Evolutionary conservation across 805 yeast species (phyloP).

Genomic region (Yamadazyma kitorensis): DNA sequence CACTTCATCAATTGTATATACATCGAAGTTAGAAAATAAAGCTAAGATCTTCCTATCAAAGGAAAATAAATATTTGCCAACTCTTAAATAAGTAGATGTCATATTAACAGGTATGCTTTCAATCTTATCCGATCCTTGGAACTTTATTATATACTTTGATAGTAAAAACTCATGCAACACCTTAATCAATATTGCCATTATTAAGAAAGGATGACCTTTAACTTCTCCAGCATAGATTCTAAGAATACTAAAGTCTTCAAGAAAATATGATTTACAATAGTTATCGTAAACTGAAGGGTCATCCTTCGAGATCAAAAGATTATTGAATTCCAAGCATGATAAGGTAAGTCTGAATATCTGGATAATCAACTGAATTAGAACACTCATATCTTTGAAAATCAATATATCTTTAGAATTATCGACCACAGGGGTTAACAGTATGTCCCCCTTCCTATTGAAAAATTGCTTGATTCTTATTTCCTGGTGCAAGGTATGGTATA

Average conservation of each 20-base stretch:
- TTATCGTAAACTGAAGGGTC: constrained; percentile 5
- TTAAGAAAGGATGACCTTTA: constrained; percentile 17
- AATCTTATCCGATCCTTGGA: constrained; percentile 2
- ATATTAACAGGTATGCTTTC: constrained; percentile 4
- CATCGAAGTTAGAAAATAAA: not conserved
- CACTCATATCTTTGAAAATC: constrained; percentile 1
- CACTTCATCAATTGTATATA: constrained; percentile 9
- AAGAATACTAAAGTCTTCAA: constrained; percentile 22
- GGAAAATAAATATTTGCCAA: constrained; percentile 7
- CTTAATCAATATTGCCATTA: constrained; percentile 17
- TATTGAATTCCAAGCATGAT: constrained; percentile 5
- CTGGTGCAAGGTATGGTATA: constrained; percentile 5
- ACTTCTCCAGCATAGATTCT: constrained; percentile 20
- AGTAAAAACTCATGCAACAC: constrained; percentile 16
- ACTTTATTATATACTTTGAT: constrained; percentile 6
- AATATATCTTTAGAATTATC: constrained; percentile 3
- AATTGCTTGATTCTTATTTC: constrained; percentile 8
- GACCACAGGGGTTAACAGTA: not conserved
- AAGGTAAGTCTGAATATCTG: constrained; percentile 5
- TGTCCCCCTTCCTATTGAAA: constrained; percentile 3
- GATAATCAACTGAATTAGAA: constrained; percentile 5
- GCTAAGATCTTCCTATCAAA: constrained; percentile 4
- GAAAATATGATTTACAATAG: constrained; percentile 3
- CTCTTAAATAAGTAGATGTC: constrained; percentile 8
- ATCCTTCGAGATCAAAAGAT: constrained; percentile 6